Base-by-base conservation (phyloP, 257 asterid genomes). In the Solanum stenotomum region DNA sequence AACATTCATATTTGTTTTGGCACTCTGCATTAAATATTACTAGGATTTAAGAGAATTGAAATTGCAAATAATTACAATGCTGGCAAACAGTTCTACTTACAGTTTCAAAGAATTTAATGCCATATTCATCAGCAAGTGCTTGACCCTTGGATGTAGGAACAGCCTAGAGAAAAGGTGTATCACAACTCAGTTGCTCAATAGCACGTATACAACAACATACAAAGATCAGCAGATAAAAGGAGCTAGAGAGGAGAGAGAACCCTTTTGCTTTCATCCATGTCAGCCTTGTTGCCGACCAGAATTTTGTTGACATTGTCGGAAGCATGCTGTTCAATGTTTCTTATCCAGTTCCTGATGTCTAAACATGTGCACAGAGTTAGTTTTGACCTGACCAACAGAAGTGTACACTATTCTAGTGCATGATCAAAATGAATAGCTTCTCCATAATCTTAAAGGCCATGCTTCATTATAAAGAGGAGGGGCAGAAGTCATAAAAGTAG, bases 101-200 rank as follows among this genome's bases (percentile, higher is more conserved):
- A 33, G 99, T 95, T 94, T 95, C 98, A 77, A 94, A 96, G 94
- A 96, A 96, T 89, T 96, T 96, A 86, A 96, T 96, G 87, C 98
- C 98, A 23, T 94, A 96, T 93, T 96, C 99, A 93, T 96, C 99
- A 20, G 99, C 99, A 10, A 96, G 94, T 82, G 99, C 99, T 91
- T 96, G 98, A 87, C 99, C 99, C 91, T 91, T 96, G 85, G 99
- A 92, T 82, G 98, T 96, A 52, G 98, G 98, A 89, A 96, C 96
- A 71, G 98, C 99, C 99, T 95, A 82, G 31, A 90, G 75, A 90
- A 83, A 89, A 90, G 63, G 71, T 46, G 33, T 79, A 46, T 29
- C 35, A 49, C 75, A 71, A 31, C 70, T 88, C 85, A 87, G 46
- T 87, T 35, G 44, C 44, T 38, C 44, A 83, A 85, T 89, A 59